A percentile compares a stretch with the other conserved stretches of the same genome.
phyloP scores from a whole-genome alignment of 225 moss, liverwort and hornwort genomes.

The Bryum argenteum region DNA sequence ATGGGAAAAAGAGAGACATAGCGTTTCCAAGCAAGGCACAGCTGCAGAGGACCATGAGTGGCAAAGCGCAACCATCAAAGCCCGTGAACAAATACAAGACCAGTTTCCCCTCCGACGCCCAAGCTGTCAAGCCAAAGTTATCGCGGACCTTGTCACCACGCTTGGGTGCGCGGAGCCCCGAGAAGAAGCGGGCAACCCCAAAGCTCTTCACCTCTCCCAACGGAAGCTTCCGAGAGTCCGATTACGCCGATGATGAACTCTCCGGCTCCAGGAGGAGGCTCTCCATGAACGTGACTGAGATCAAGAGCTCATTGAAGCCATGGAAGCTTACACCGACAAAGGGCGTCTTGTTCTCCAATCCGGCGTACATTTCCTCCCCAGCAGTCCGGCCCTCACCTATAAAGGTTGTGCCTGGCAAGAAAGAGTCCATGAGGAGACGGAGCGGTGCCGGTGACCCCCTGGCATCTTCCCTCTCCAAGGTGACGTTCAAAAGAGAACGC shows the following conservation, averaged over 20 bases:
- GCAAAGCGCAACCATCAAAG: conserved; percentile 33
- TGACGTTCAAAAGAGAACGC: conserved; percentile 47
- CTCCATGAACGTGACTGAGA: conserved; percentile 56
- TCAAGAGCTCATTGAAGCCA: conserved; percentile 46
- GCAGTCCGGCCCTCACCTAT: conserved; percentile 21
- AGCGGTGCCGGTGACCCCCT: conserved; percentile 23
- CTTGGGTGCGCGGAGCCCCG: conserved; percentile 19
- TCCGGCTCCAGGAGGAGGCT: conserved; percentile 33
- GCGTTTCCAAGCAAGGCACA: conserved; percentile 50
- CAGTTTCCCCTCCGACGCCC: conserved; percentile 22
- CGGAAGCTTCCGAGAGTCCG: conserved; percentile 42
- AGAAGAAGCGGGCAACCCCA: conserved; percentile 15
- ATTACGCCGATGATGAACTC: conserved; percentile 49
- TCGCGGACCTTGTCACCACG: conserved; percentile 28
- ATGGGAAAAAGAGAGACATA: conserved; percentile 48
- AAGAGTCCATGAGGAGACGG: conserved; percentile 24
- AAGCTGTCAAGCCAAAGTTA: conserved; percentile 21
- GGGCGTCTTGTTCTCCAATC: conserved; percentile 62
- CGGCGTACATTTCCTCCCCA: conserved; percentile 42
- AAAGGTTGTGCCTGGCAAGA: conserved; percentile 37
- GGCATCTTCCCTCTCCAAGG: conserved; percentile 41
- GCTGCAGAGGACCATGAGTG: conserved; percentile 52
- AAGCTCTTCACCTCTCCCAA: conserved; percentile 39
- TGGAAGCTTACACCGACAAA: conserved; percentile 59
- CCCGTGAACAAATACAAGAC: conserved; percentile 45